A percentile compares a stretch with the other conserved stretches of the same genome.
These are phyloP conservation scores for Dimargaris xerosporica DNA, from an alignment of 192 early-diverging fungal genomes.

Conservation along the genomic window DNA sequence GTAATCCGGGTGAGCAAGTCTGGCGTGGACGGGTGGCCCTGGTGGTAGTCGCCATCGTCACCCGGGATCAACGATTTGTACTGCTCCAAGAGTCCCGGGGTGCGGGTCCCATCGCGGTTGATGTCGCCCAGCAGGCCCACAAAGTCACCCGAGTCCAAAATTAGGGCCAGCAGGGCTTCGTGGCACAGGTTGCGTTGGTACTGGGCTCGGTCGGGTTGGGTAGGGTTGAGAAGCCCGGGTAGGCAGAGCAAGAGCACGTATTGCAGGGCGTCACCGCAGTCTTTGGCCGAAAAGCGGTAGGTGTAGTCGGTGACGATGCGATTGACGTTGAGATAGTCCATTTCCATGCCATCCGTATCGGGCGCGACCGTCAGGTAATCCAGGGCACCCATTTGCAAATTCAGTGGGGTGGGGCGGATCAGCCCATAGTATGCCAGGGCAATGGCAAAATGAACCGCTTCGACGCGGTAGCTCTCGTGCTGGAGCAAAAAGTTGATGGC, in stretches of 20 bases:
- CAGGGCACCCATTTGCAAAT: conserved; percentile 4
- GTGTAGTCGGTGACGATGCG: conserved; percentile 23
- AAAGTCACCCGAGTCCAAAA: conserved; percentile 46
- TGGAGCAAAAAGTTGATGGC: conserved; percentile 61
- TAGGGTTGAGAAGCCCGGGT: neutral
- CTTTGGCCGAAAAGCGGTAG: conserved; percentile 11
- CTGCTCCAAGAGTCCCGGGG: conserved; percentile 46
- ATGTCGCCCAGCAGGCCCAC: conserved; percentile 37
- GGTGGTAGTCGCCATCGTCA: conserved; percentile 16
- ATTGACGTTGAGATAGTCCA: conserved; percentile 21
- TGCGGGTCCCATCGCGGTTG: conserved; percentile 26
- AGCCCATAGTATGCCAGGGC: conserved; percentile 64
- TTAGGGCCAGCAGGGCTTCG: conserved; percentile 37
- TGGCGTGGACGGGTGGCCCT: neutral
- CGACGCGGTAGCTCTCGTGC: conserved; percentile 41
- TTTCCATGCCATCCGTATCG: conserved; percentile 12
- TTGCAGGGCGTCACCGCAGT: conserved; percentile 11
- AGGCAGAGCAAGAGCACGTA: conserved; percentile 11
- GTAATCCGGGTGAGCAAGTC: conserved; percentile 50
- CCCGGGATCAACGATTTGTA: conserved; percentile 47
- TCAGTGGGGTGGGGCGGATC: conserved; percentile 25
- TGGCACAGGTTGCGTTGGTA: conserved; percentile 35
- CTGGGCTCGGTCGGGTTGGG: conserved; percentile 4
- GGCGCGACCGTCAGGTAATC: conserved; percentile 10
- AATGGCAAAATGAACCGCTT: conserved; percentile 87